Conservation (phyloP, 1,284 basidiomycete genomes). For the Boletellus dicymbophilus region DNA sequence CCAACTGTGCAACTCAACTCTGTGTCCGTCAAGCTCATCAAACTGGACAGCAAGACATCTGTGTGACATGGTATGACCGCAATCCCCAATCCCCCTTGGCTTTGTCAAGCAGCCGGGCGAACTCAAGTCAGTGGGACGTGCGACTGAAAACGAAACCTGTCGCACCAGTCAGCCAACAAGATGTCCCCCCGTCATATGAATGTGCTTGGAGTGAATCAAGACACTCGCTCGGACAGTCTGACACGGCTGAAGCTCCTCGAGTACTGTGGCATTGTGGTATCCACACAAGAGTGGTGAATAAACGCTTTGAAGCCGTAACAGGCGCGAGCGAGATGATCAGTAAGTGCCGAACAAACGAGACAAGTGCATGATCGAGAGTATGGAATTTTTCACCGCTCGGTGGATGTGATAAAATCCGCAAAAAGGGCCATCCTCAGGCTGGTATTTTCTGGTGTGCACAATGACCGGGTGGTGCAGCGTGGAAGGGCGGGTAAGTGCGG, state of each 20-base stretch:
- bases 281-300: slow-evolving; percentile 11
- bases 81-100: slow-evolving; percentile 4
- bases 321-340: slow-evolving; percentile 17
- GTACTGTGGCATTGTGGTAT: background rate
- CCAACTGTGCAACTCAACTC: slow-evolving; percentile 26
- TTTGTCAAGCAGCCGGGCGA: slow-evolving; percentile 12
- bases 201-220: slow-evolving; percentile 29
- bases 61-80: slow-evolving; percentile 31
- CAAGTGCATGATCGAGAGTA: slow-evolving; percentile 22
- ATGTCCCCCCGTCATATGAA: slow-evolving; percentile 27
- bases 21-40: slow-evolving; percentile 30
- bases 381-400: slow-evolving; percentile 29
- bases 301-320: slow-evolving; percentile 11
- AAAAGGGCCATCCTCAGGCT: slow-evolving; percentile 5
- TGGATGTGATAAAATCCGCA: slow-evolving; percentile 12
- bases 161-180: background rate
- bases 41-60: slow-evolving; percentile 19
- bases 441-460: slow-evolving; percentile 2
- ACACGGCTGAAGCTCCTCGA: slow-evolving; percentile 9
- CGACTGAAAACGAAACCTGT: too few species aligned
- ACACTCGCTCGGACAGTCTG: slow-evolving; percentile 28
- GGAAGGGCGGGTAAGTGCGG: background rate
- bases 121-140: too few species aligned
- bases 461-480: background rate
- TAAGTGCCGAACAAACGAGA: slow-evolving; percentile 26